These are phyloP conservation scores for Corymbia citriodora DNA, from an alignment of 441 rosid species.

Conservation along the genomic window DNA sequence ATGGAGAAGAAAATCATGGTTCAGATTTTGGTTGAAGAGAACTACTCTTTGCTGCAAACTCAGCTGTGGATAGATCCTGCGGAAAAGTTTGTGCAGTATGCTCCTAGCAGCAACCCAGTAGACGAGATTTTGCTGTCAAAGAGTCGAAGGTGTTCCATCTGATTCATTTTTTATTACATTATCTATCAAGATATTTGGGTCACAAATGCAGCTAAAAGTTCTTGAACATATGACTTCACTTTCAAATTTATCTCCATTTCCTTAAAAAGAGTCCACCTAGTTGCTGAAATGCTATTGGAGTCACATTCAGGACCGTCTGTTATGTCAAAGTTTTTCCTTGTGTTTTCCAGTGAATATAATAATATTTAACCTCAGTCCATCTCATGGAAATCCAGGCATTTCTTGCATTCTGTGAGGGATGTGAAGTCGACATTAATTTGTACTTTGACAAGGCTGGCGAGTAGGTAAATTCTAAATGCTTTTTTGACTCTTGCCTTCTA, in stretches of 20 bases:
- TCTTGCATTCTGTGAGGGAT: no score
- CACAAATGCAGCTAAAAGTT: no score
- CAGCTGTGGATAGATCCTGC: slow-evolving; percentile 94
- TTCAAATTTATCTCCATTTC: no score
- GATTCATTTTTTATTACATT: no score
- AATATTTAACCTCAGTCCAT: no score
- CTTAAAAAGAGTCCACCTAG: neutral
- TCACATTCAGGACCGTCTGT: neutral
- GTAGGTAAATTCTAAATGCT: no score
- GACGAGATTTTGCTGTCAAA: slow-evolving; percentile 89
- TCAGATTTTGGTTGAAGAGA: slow-evolving; percentile 42
- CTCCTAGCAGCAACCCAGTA: slow-evolving; percentile 70
- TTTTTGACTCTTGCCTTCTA: no score
- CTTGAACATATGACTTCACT: neutral
- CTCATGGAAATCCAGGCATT: no score
- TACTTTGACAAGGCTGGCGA: no score
- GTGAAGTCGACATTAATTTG: no score
- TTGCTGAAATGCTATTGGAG: neutral
- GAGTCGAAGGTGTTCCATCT: slow-evolving; percentile 60
- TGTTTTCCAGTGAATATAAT: no score
- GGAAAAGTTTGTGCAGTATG: slow-evolving; percentile 84
- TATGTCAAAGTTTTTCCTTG: no score
- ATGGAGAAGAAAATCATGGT: slow-evolving; percentile 7
- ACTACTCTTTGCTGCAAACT: slow-evolving; percentile 66
- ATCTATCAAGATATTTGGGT: neutral